Evolutionary conservation across 306 rosid genomes (phyloP).

Genomic region (Hippophae tibetana): DNA sequence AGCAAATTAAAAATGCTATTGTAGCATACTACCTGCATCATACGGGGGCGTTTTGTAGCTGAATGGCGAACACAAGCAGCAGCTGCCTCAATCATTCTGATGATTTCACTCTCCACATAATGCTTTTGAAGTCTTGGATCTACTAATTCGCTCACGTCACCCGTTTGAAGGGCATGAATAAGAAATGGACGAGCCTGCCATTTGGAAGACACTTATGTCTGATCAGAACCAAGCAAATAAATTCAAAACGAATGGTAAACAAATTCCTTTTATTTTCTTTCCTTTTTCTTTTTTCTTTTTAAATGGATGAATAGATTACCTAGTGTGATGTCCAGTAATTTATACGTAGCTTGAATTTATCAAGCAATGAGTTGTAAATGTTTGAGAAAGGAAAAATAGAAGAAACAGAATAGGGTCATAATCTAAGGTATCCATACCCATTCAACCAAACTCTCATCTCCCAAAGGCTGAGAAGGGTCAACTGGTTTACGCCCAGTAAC

Average conservation of each 20-base stretch:
- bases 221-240: not conserved
- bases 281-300: too few species aligned
- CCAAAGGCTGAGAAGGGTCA: constrained; percentile 66
- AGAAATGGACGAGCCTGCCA: constrained; percentile 86
- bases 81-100: constrained; percentile 81
- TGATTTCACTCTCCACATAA: constrained; percentile 60
- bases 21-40: constrained; percentile 62
- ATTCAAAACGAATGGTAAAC: too few species aligned
- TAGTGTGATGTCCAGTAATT: too few species aligned
- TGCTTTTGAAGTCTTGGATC: constrained; percentile 59
- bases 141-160: constrained; percentile 42
- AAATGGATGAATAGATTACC: too few species aligned
- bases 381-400: not conserved
- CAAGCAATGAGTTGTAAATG: too few species aligned
- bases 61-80: constrained; percentile 94
- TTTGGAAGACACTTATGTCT: constrained; percentile 12
- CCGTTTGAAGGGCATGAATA: constrained; percentile 50
- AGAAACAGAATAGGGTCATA: not conserved
- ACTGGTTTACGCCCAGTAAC: constrained; percentile 85
- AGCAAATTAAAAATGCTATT: too few species aligned
- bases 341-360: too few species aligned
- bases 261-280: too few species aligned
- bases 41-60: constrained; percentile 78
- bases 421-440: constrained; percentile 49
- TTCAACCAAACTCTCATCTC: constrained; percentile 96